Base-by-base conservation (phyloP, 2,329 filamentous ascomycete species). In the Talaromyces islandicus region DNA sequence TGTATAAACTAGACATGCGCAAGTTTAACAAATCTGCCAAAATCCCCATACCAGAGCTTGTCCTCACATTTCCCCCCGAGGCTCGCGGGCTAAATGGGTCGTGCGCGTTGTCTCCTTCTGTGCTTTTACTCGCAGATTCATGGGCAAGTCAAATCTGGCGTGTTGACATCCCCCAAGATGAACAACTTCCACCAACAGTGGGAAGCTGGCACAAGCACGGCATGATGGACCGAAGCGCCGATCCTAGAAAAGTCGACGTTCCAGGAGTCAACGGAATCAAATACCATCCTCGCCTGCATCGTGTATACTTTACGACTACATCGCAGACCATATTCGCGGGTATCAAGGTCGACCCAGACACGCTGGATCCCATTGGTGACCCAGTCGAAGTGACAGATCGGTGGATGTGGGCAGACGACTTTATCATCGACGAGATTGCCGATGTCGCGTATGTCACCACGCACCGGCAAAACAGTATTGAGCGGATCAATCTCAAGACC, bases 331-430 rank as follows among this genome's bases (percentile, higher is more conserved):
- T 54, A 3, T 54, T 54, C 19, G 52, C 17, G 11, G 7, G 29
- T 11, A 35, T 54, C 30, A 14, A 21, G 30, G 52, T 54, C 30
- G 9, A 54, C n/a, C 52, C 25, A 14, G 32, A 32, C 21, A 54
- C 29, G 3, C 30, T 54, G n/a, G 52, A 35, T 5, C 29, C 52
- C 9, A n/a, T 21, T 19, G 29, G 52, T 11, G 52, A 41, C 5
- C 52, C 52, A 1, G 52, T 32, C n/a, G 52, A 54, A 7, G 52
- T 35, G 19, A 54, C 52, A 10, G 30, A 54, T 4, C 25, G 52
- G 3, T 54, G 27, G 52, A 54, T 54, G 52, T 54, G 52, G 52
- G 52, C 25, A 19, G 52, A 54, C 21, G 52, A 54, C 29, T 54
- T 54, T 21, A 30, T 54, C 32, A 21, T 54, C 19, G 52, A 54